These are phyloP conservation scores for Phytopythium helicoides DNA, from an alignment of 352 stramenopile species.

Conservation along the genomic window DNA sequence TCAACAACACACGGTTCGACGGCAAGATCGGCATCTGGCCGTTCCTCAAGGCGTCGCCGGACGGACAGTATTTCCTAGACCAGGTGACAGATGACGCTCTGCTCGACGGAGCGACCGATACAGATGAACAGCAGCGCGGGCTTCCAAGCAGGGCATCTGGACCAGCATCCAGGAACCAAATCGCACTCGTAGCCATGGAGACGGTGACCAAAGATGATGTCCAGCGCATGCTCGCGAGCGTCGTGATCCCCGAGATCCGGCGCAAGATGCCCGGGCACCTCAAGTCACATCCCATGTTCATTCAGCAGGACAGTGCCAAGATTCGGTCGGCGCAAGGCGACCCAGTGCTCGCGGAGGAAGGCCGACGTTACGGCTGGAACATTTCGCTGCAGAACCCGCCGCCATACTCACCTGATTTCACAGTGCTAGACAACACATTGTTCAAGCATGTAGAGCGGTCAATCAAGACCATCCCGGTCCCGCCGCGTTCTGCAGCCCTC, in stretches of 20 bases:
- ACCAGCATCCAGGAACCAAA: background rate
- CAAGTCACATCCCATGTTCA: constrained; percentile 29
- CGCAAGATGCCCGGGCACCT: constrained; percentile 28
- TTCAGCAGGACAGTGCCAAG: constrained; percentile 43
- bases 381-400: constrained; percentile 36
- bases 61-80: constrained; percentile 2
- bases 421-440: constrained; percentile 30
- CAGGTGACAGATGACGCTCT: background rate
- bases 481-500: constrained; percentile 1
- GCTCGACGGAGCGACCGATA: background rate
- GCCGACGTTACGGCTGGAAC: constrained; percentile 31
- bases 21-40: constrained; percentile 48
- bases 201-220: constrained; percentile 40
- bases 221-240: constrained; percentile 33
- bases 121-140: background rate
- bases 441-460: constrained; percentile 27
- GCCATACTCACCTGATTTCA: constrained; percentile 43
- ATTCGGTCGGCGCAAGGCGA: constrained; percentile 28
- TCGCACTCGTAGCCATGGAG: constrained; percentile 18
- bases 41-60: constrained; percentile 16
- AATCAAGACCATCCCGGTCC: constrained; percentile 15
- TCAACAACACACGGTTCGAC: constrained; percentile 31
- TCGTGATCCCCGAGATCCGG: constrained; percentile 32
- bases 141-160: background rate
- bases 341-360: constrained; percentile 29